Percentiles rank a stretch among this genome's conserved stretches.
Evolutionary conservation across 1,284 basidiomycete species (phyloP).

Genomic region (Apiotrichum mycotoxinovorans): DNA sequence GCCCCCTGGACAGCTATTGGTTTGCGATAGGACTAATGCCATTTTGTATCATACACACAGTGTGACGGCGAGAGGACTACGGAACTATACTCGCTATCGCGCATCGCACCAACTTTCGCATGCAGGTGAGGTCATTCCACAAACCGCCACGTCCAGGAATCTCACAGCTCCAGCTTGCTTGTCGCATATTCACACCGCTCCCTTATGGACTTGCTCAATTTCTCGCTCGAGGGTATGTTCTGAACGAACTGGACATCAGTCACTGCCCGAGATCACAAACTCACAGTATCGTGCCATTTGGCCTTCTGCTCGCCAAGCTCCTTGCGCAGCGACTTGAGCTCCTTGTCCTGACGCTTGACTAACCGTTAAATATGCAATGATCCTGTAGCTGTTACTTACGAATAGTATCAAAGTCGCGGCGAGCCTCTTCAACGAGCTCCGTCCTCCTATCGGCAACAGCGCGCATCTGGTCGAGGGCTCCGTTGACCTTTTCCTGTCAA

Average conservation of each 20-base stretch:
- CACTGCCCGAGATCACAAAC: not conserved
- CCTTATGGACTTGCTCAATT: too few species aligned
- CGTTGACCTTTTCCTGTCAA: not conserved
- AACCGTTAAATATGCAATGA: not conserved
- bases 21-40: not conserved
- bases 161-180: too few species aligned
- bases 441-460: conserved; percentile 3
- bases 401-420: conserved; percentile 13
- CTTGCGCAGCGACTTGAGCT: conserved; percentile 2
- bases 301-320: not conserved
- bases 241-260: not conserved
- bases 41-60: conserved; percentile 1
- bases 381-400: conserved; percentile 7
- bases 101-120: too few species aligned
- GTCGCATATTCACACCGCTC: too few species aligned
- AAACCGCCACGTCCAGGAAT: too few species aligned
- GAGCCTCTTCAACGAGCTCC: conserved; percentile 6
- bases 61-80: not conserved
- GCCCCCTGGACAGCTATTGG: conserved; percentile 24
- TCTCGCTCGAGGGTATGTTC: too few species aligned
- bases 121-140: too few species aligned
- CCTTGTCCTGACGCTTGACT: not conserved
- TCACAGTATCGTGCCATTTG: not conserved
- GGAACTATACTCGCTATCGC: too few species aligned
- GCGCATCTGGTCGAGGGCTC: conserved; percentile 7